Percentiles rank a stretch among this genome's conserved stretches.
These are phyloP conservation scores for Hericium alpestre DNA, from an alignment of 768 basidiomycete genomes.

Conservation along the genomic window DNA sequence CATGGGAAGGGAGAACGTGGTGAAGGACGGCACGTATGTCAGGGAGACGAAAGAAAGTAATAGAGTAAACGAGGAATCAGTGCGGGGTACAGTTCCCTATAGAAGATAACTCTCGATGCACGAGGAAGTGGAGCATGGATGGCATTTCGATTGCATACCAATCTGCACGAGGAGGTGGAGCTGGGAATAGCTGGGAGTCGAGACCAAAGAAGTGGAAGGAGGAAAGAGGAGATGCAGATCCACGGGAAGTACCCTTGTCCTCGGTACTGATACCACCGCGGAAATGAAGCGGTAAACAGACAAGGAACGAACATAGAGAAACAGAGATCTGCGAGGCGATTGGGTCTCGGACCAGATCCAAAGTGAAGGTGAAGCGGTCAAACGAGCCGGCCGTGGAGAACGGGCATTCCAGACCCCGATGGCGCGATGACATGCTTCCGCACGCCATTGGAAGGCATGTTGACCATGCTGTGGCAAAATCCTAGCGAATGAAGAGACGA, in stretches of 20 bases:
- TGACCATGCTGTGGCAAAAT: background rate
- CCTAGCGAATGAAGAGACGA: background rate
- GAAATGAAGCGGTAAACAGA: background rate
- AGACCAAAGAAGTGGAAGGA: background rate
- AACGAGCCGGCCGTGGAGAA: background rate
- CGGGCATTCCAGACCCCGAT: background rate
- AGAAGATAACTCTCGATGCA: background rate
- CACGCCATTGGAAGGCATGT: background rate
- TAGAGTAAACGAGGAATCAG: background rate
- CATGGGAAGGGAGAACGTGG: background rate
- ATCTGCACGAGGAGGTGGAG: background rate
- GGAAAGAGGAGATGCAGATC: background rate
- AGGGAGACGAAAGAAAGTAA: background rate
- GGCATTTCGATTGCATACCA: background rate
- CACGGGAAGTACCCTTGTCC: background rate
- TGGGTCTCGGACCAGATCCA: too few species aligned
- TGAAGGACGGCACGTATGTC: background rate
- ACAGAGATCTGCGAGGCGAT: slow-evolving; percentile 14
- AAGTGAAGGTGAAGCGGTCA: too few species aligned
- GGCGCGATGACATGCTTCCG: too few species aligned
- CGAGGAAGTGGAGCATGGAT: background rate
- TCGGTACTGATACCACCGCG: background rate
- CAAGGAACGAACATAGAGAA: background rate
- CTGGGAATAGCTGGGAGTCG: background rate
- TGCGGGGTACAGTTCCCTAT: background rate